Base-by-base conservation (phyloP, 805 yeast genomes). In the Jamesozyma hellenica region DNA sequence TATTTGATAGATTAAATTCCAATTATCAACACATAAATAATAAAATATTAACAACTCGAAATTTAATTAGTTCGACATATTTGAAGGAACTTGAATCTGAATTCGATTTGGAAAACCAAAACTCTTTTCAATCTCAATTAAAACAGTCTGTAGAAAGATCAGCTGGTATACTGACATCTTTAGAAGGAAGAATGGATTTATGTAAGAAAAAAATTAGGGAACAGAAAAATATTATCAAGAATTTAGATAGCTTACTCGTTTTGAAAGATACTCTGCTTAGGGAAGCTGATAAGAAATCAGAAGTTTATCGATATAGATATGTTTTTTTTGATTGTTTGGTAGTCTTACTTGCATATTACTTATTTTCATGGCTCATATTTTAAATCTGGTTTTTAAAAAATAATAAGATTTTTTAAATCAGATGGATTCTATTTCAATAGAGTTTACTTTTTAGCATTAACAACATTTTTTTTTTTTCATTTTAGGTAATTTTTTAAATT, bases 21-120 rank as follows among this genome's bases (percentile, higher is more conserved):
- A 42, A 50, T 19, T 41, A 67, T 6, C 53, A 55, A 7, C 32
- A 45, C 4, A 59, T 65, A 32, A 65, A 57, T 37, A 21, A 42
- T 3, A 43, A 46, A 18, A 43, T 57, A 4, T 27, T 16, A 1
- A 42, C 49, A 10, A 41, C 68, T 19, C 37, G 57, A 8, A 50
- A 52, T 1, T 48, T 53, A 4, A 39, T 68, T 7, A 43, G 48
- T 11, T 33, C 54, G 21, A 48, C 52, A 4, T 54, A 61, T n/a
- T 39, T 66, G 13, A 49, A 42, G n/a, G 36, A 45, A 2, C 40
- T 67, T 16, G 53, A 56, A 31, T 30, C 38, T 9, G 54, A 56
- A 16, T 52, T 67, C 28, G 40, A 52, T 10, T 42, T 42, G 1
- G 48, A 53, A 13, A 45, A 63, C 35, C 38, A 42, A 5, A 43